Evolutionary conservation across 306 rosid species (phyloP).

Genomic region (Phaseolus lunatus): DNA sequence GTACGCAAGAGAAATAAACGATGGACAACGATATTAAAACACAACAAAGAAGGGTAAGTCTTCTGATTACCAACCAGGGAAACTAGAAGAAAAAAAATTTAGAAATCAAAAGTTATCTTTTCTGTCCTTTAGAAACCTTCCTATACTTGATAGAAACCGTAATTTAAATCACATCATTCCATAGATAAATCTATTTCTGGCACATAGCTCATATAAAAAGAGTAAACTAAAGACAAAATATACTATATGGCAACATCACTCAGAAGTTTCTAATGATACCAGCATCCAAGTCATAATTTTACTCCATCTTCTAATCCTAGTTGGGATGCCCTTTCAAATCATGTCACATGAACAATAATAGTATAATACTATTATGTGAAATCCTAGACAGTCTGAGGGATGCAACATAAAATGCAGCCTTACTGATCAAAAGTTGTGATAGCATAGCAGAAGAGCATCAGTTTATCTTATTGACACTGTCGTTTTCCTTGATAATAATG

Average conservation of each 20-base stretch:
- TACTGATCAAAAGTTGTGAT: conserved; percentile 25
- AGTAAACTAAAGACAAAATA: not conserved
- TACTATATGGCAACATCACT: not conserved
- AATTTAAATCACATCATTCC: not conserved
- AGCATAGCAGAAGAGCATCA: conserved; percentile 49
- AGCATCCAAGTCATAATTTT: not conserved
- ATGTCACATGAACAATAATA: no score
- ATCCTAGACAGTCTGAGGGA: conserved; percentile 10
- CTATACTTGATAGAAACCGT: conserved; percentile 1
- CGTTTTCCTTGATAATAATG: conserved; percentile 69
- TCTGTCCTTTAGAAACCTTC: not conserved
- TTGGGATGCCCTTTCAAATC: not conserved
- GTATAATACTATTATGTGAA: not conserved
- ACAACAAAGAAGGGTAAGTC: not conserved
- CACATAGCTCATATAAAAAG: not conserved
- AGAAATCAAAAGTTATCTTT: not conserved
- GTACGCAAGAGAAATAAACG: not conserved
- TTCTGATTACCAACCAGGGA: not conserved
- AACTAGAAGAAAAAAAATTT: conserved; percentile 12
- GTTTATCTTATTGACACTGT: conserved; percentile 40
- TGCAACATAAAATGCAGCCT: conserved; percentile 27
- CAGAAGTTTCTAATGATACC: not conserved
- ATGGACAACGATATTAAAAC: conserved; percentile 15
- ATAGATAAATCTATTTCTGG: conserved; percentile 22
- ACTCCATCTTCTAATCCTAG: conserved; percentile 31